Percentiles rank a stretch among this genome's conserved stretches.
Conservation (phyloP, 2,329 filamentous ascomycete species). For the Emmonsiellopsis sp. region DNA sequence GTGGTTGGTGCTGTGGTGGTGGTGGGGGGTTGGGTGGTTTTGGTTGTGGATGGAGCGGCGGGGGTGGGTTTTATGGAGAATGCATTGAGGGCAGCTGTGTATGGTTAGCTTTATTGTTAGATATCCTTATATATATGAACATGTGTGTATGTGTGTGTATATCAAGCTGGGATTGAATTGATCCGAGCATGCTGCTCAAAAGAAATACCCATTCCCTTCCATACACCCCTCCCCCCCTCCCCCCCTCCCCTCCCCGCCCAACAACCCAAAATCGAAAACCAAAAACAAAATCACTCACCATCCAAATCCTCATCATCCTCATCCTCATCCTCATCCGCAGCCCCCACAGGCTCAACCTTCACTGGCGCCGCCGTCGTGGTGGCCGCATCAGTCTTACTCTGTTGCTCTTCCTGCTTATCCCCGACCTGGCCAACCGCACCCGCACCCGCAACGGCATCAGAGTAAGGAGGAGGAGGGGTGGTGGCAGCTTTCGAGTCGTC, state of each 20-base stretch:
- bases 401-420: too few species aligned
- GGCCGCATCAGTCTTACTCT: neutral
- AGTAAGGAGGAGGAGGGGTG: neutral
- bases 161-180: too few species aligned
- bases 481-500: neutral
- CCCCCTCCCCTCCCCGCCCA: too few species aligned
- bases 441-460: neutral
- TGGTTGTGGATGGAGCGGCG: constrained; percentile 11
- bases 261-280: neutral
- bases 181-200: neutral
- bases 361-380: neutral
- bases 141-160: neutral
- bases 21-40: constrained; percentile 16
- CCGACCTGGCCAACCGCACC: neutral
- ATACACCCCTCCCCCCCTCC: neutral
- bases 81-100: constrained; percentile 22
- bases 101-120: constrained; percentile 29
- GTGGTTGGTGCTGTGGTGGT: constrained; percentile 11
- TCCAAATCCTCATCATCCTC: constrained; percentile 96
- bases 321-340: constrained; percentile 43
- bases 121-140: constrained; percentile 4
- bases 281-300: constrained; percentile 42
- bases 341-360: neutral
- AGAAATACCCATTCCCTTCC: neutral
- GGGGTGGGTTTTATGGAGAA: constrained; percentile 20